These are phyloP conservation scores for Panicum miliaceum DNA, from an alignment of 176 grass and related monocot genomes.

Conservation along the genomic window DNA sequence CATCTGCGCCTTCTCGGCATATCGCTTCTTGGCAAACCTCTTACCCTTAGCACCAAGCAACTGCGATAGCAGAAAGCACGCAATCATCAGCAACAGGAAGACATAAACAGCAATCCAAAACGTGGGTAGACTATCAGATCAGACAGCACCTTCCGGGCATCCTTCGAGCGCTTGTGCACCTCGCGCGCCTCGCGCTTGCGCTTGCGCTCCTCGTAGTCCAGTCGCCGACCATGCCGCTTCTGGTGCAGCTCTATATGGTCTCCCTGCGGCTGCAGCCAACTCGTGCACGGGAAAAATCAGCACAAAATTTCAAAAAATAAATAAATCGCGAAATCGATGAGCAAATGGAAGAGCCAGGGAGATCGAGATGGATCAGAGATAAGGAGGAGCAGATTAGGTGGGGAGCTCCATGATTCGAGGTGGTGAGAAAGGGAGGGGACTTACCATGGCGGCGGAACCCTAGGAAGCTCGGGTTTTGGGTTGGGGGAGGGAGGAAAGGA, in stretches of 20 bases:
- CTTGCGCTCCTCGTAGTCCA: constrained; percentile 77
- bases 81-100: constrained; percentile 10
- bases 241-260: constrained; percentile 85
- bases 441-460: constrained; percentile 49
- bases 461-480: constrained; percentile 9
- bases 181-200: constrained; percentile 80
- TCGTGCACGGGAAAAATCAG: constrained; percentile 32
- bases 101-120: neutral
- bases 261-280: constrained; percentile 72
- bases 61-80: constrained; percentile 28
- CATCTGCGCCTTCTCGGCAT: constrained; percentile 89
- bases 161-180: constrained; percentile 62
- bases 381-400: neutral
- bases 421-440: neutral
- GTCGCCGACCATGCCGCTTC: constrained; percentile 83
- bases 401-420: neutral
- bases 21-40: constrained; percentile 82
- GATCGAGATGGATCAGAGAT: neutral
- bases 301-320: neutral
- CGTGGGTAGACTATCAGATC: neutral
- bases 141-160: constrained; percentile 60
- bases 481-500: neutral
- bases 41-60: constrained; percentile 83
- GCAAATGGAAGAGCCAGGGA: neutral
- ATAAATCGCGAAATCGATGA: too few relatives aligned